These are phyloP conservation scores for Tardiomyces depauwii DNA, from an alignment of 1,139 yeast species.

Conservation along the genomic window DNA sequence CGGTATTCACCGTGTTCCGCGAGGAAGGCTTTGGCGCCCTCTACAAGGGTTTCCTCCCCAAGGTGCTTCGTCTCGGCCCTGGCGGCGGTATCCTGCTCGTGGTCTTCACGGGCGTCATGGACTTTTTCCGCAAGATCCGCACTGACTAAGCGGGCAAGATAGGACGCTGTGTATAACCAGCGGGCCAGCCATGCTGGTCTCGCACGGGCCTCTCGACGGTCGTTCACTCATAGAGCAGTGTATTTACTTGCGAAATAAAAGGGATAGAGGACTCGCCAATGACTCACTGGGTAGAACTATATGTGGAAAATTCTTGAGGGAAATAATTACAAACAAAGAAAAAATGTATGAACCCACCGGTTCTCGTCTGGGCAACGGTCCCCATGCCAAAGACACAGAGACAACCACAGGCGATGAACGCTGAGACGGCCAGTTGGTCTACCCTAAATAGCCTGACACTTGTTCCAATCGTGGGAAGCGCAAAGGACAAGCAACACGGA, in stretches of 20 bases:
- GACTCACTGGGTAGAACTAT: background rate
- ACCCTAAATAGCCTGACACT: conserved; percentile 48
- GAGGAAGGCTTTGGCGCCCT: conserved; percentile 88
- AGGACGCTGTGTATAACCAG: too few relatives aligned
- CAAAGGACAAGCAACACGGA: conserved; percentile 52
- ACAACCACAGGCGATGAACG: conserved; percentile 34
- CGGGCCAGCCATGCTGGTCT: too few relatives aligned
- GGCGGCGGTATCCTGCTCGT: conserved; percentile 98
- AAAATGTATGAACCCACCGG: conserved; percentile 48
- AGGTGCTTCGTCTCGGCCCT: conserved; percentile 94
- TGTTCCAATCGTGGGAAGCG: conserved; percentile 29
- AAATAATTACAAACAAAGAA: conserved; percentile 1
- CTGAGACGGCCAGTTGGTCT: conserved; percentile 38
- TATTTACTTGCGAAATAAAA: background rate
- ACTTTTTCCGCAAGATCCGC: conserved; percentile 44
- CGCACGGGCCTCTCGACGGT: background rate
- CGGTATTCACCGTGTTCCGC: conserved; percentile 59
- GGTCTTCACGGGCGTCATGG: conserved; percentile 91
- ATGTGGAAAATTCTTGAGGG: background rate
- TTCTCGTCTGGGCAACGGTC: conserved; percentile 36
- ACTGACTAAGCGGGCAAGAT: background rate
- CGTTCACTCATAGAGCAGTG: conserved; percentile 3
- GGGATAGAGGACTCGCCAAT: conserved; percentile 2
- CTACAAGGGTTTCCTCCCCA: conserved; percentile 92
- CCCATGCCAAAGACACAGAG: conserved; percentile 23